A percentile compares a stretch with the other conserved stretches of the same genome.
phyloP scores from a whole-genome alignment of 1,284 basidiomycete genomes.

The Naganishia liquefaciens region DNA sequence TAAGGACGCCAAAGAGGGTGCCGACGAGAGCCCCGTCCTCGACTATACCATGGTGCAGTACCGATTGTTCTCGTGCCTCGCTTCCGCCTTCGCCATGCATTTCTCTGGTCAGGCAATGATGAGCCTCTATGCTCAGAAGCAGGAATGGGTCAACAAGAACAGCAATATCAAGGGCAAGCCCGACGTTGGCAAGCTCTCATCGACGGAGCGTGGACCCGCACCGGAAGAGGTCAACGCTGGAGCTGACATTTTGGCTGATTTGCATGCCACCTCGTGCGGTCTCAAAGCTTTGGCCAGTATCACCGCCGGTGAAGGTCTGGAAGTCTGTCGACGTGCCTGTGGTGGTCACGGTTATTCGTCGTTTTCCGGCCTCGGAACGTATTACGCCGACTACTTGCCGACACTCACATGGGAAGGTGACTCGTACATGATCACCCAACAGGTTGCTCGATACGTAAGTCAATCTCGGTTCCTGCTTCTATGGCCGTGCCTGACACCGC shows the following conservation, averaged over 20 bases:
- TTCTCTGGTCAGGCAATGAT: conserved; percentile 66
- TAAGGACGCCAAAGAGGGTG: conserved; percentile 55
- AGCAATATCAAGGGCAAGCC: conserved; percentile 26
- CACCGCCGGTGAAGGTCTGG: conserved; percentile 63
- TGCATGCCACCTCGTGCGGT: conserved; percentile 70
- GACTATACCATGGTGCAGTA: conserved; percentile 69
- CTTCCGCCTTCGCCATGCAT: conserved; percentile 71
- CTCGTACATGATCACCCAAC: conserved; percentile 71
- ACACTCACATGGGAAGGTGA: conserved; percentile 70
- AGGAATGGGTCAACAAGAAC: conserved; percentile 29
- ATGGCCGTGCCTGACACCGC: not conserved
- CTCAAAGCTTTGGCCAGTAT: conserved; percentile 67
- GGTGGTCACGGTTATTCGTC: conserved; percentile 76
- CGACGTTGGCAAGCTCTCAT: conserved; percentile 27
- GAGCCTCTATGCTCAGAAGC: conserved; percentile 30
- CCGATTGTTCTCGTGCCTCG: conserved; percentile 68
- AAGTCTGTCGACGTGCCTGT: conserved; percentile 68
- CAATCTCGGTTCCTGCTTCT: conserved; percentile 37
- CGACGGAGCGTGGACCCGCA: conserved; percentile 20
- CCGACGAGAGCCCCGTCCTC: conserved; percentile 66
- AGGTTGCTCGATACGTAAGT: conserved; percentile 68
- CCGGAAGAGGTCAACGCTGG: conserved; percentile 28
- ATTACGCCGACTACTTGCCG: conserved; percentile 68
- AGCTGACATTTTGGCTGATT: conserved; percentile 60
- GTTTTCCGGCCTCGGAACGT: conserved; percentile 65